Conservation (phyloP, 108 stramenopile genomes). For the Ochromonas danica region DNA sequence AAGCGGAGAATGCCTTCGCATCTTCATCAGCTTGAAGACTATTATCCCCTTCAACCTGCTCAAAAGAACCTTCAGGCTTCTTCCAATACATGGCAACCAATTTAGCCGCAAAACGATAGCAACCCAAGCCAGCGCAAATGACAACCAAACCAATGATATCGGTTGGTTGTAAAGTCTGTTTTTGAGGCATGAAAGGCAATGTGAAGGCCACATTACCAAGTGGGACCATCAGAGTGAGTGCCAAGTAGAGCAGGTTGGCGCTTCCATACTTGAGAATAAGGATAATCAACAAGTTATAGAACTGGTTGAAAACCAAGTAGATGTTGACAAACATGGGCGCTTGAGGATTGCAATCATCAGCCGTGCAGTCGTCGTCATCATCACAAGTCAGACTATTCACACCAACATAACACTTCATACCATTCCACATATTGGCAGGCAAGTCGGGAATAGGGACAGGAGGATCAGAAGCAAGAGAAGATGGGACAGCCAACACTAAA, state of each 20-base stretch:
- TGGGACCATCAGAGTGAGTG: slow-evolving; percentile 33
- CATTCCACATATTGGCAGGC: slow-evolving; percentile 21
- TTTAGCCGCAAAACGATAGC: slow-evolving; percentile 5
- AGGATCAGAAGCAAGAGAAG: slow-evolving; percentile 28
- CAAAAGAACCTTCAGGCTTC: too few species aligned
- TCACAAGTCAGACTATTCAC: slow-evolving; percentile 3
- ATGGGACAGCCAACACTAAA: slow-evolving; percentile 28
- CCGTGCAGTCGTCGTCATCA: slow-evolving; percentile 2
- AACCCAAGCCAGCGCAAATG: slow-evolving; percentile 29
- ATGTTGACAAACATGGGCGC: slow-evolving; percentile 29
- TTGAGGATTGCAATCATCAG: slow-evolving; percentile 17
- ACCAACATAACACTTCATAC: slow-evolving; percentile 32
- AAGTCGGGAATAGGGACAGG: slow-evolving; percentile 33
- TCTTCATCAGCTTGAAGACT: too few species aligned
- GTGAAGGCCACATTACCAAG: slow-evolving; percentile 35
- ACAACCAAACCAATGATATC: slow-evolving; percentile 34
- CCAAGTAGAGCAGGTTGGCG: slow-evolving; percentile 24
- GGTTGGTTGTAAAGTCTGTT: background rate
- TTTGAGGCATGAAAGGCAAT: slow-evolving; percentile 26
- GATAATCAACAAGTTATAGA: slow-evolving; percentile 33
- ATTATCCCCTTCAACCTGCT: too few species aligned
- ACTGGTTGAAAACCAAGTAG: slow-evolving; percentile 32
- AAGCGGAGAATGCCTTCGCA: too few species aligned
- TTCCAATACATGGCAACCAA: slow-evolving; percentile 18
- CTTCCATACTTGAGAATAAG: slow-evolving; percentile 32